phyloP scores from a whole-genome alignment of 768 basidiomycete species.

The Pilatotrama ljubarskyi region DNA sequence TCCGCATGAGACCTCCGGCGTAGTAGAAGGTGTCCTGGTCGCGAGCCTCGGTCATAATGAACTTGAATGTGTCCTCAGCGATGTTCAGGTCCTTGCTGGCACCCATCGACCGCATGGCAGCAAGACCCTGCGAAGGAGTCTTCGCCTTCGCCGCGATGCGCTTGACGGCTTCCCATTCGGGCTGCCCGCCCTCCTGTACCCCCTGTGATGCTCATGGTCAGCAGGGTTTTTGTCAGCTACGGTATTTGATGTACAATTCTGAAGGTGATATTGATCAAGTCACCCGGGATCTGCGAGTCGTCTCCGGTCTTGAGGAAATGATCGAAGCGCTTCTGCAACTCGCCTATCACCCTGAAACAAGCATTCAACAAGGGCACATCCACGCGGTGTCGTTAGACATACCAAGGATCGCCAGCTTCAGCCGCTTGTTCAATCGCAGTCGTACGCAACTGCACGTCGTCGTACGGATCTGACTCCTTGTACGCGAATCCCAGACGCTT shows the following conservation, averaged over 20 bases:
- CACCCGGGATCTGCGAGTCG: constrained; percentile 75
- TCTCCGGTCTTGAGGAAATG: constrained; percentile 71
- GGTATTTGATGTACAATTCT: constrained; percentile 25
- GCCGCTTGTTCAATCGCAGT: constrained; percentile 64
- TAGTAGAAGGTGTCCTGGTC: constrained; percentile 37
- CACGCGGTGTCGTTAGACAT: constrained; percentile 1
- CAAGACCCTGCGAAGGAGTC: constrained; percentile 70
- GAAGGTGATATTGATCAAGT: constrained; percentile 65
- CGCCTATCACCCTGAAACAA: constrained; percentile 65
- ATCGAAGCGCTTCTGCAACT: constrained; percentile 70
- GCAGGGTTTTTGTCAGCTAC: neutral
- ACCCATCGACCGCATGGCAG: constrained; percentile 59
- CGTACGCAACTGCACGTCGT: constrained; percentile 71
- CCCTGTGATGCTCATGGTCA: constrained; percentile 44
- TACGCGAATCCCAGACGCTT: constrained; percentile 80
- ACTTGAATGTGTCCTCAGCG: constrained; percentile 43
- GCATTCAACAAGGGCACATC: constrained; percentile 12
- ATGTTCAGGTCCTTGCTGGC: constrained; percentile 39
- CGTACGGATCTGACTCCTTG: constrained; percentile 60
- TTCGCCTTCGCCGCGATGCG: constrained; percentile 68
- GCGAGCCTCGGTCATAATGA: constrained; percentile 33
- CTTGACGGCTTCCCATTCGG: constrained; percentile 74
- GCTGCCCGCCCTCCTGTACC: constrained; percentile 69
- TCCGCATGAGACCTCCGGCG: constrained; percentile 38
- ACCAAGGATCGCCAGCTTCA: constrained; percentile 43